A percentile compares a stretch with the other conserved stretches of the same genome.
Evolutionary conservation across 2,329 filamentous ascomycete species (phyloP).

Genomic region (Cordyceps tenuipes): DNA sequence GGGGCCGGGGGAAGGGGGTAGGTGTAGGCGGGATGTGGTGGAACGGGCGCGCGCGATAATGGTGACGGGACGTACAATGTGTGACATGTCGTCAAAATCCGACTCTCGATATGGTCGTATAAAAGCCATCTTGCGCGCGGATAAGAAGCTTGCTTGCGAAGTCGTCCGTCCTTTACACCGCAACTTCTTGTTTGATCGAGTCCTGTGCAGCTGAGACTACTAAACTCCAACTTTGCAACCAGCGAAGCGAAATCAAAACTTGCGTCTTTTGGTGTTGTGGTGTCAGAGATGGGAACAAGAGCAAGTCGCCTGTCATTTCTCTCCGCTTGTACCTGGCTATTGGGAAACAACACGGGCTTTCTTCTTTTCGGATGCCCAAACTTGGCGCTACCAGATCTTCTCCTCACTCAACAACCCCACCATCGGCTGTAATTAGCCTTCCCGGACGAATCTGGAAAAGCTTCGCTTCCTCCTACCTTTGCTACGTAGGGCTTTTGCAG

Average conservation of each 20-base stretch:
- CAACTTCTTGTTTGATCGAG: too few species aligned
- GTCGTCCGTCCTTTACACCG: neutral
- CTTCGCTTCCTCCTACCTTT: neutral
- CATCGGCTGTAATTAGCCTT: neutral
- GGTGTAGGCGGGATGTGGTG: neutral
- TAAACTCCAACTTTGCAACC: too few species aligned
- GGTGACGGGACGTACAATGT: constrained; percentile 28
- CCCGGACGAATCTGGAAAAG: neutral
- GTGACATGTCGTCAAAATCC: constrained; percentile 32
- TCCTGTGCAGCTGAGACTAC: too few species aligned
- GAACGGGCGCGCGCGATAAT: neutral
- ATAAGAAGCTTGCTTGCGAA: neutral
- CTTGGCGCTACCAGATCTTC: neutral
- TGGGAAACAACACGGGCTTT: neutral
- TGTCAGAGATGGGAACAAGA: neutral
- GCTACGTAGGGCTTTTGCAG: neutral
- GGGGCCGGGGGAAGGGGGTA: neutral
- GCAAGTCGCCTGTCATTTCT: neutral
- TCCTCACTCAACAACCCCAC: neutral
- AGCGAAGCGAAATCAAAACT: too few species aligned
- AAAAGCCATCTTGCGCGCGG: constrained; percentile 31
- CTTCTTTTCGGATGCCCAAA: neutral
- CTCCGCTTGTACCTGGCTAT: neutral
- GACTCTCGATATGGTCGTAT: constrained; percentile 32
- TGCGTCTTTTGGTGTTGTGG: neutral